Percentiles rank a stretch among this genome's conserved stretches.
Evolutionary conservation across 2,329 filamentous ascomycete genomes (phyloP).

Genomic region (Bipolaris gigantea): DNA sequence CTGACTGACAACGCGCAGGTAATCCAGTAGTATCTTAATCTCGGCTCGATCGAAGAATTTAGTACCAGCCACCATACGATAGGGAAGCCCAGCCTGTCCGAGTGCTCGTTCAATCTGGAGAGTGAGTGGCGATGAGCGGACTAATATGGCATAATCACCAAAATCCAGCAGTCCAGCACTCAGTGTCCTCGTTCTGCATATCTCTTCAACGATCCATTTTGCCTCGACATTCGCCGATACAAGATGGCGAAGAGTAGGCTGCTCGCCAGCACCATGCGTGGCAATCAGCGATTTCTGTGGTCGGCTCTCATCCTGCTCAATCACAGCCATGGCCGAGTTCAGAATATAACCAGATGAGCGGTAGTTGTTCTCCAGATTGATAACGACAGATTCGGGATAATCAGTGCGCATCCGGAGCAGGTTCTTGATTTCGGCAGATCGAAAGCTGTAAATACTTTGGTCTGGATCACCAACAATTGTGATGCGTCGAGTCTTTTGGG

Average conservation of each 20-base stretch:
- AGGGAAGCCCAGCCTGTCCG: conserved; percentile 78
- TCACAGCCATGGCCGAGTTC: conserved; percentile 76
- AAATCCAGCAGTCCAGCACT: conserved; percentile 72
- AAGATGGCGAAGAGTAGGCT: conserved; percentile 78
- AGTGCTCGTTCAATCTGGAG: conserved; percentile 82
- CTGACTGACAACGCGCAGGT: conserved; percentile 81
- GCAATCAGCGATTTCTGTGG: conserved; percentile 79
- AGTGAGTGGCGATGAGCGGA: conserved; percentile 83
- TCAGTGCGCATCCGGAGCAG: conserved; percentile 74
- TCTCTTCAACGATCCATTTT: conserved; percentile 84
- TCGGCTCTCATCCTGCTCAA: conserved; percentile 82
- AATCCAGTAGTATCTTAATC: conserved; percentile 84
- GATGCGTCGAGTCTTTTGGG: conserved; percentile 71
- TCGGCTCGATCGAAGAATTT: conserved; percentile 92
- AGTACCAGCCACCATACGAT: conserved; percentile 87
- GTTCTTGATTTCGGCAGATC: conserved; percentile 89
- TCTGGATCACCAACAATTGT: conserved; percentile 96
- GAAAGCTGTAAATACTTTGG: conserved; percentile 96
- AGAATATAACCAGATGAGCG: conserved; percentile 86
- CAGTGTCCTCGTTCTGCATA: conserved; percentile 69
- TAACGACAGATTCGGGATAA: conserved; percentile 76
- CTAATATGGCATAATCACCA: conserved; percentile 80
- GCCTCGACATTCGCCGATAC: conserved; percentile 73
- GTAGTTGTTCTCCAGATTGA: conserved; percentile 92
- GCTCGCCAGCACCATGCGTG: conserved; percentile 76